Percentiles rank a stretch among this genome's conserved stretches.
These are phyloP conservation scores for Podila epigama DNA, from an alignment of 192 early-diverging fungal species.

Conservation along the genomic window DNA sequence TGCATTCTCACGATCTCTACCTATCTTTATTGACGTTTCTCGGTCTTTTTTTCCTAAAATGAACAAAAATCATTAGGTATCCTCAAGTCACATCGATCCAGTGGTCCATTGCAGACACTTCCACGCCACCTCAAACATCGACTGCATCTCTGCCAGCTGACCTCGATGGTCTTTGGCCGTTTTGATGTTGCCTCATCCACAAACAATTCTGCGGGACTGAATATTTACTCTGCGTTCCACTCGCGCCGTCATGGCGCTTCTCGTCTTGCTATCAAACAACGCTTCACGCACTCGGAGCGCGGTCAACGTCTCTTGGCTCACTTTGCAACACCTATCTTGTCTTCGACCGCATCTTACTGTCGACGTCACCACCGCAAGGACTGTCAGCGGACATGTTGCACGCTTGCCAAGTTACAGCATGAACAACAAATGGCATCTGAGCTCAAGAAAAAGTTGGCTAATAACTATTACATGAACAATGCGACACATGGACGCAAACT, in stretches of 20 bases:
- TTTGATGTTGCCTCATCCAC: conserved; percentile 54
- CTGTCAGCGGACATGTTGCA: conserved; percentile 47
- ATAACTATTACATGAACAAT: conserved; percentile 38
- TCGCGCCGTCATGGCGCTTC: conserved; percentile 45
- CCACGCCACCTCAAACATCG: conserved; percentile 54
- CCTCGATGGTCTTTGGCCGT: conserved; percentile 61
- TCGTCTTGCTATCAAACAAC: conserved; percentile 31
- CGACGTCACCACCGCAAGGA: conserved; percentile 54
- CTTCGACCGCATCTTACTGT: conserved; percentile 44
- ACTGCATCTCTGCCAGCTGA: conserved; percentile 61
- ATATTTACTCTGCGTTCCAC: conserved; percentile 47
- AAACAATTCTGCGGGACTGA: conserved; percentile 43
- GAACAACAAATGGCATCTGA: conserved; percentile 41
- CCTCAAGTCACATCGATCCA: conserved; percentile 48
- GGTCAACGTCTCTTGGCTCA: conserved; percentile 13
- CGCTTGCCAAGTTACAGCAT: conserved; percentile 44
- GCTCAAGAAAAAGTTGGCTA: conserved; percentile 42
- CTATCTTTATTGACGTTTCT: no score
- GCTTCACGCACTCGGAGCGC: conserved; percentile 22
- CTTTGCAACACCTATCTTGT: conserved; percentile 25
- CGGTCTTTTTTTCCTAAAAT: background rate
- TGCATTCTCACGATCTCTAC: no score
- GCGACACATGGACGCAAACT: conserved; percentile 14
- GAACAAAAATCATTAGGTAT: conserved; percentile 28
- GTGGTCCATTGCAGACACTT: conserved; percentile 33